Evolutionary conservation across 2,329 filamentous ascomycete species (phyloP).

Genomic region (Claviceps pusilla): DNA sequence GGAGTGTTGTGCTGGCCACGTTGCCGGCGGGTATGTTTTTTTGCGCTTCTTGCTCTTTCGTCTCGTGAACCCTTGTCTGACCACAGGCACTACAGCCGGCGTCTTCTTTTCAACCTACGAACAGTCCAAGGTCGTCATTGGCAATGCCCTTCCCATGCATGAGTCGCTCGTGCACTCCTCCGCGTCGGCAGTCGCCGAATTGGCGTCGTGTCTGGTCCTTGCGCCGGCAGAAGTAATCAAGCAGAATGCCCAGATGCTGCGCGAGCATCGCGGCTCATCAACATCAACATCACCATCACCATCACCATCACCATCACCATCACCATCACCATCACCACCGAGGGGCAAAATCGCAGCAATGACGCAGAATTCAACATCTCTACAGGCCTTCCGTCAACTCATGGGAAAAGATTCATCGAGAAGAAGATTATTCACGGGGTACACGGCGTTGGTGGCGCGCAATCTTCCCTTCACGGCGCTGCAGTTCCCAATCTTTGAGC

Average conservation of each 20-base stretch:
- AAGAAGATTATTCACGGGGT: slow-evolving; percentile 54
- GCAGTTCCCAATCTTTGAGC: slow-evolving; percentile 79
- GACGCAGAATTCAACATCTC: slow-evolving; percentile 22
- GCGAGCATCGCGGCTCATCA: slow-evolving; percentile 8
- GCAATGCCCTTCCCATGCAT: slow-evolving; percentile 39
- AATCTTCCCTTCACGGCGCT: slow-evolving; percentile 80
- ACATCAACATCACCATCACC: not conserved
- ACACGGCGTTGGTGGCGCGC: slow-evolving; percentile 64
- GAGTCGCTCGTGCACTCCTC: slow-evolving; percentile 55
- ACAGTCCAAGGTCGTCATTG: slow-evolving; percentile 50
- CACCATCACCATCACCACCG: not conserved
- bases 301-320: not conserved
- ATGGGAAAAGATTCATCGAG: slow-evolving; percentile 39
- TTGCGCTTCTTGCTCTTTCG: not conserved
- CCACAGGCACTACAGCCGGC: slow-evolving; percentile 38
- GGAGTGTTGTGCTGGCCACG: slow-evolving; percentile 71
- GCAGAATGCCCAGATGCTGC: slow-evolving; percentile 81
- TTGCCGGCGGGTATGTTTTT: slow-evolving; percentile 57
- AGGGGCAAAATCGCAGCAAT: slow-evolving; percentile 9
- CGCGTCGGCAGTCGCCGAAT: slow-evolving; percentile 63
- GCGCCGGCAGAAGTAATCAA: slow-evolving; percentile 85
- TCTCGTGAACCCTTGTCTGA: too few relatives aligned
- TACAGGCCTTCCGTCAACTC: slow-evolving; percentile 34
- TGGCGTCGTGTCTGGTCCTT: slow-evolving; percentile 72
- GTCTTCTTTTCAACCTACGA: slow-evolving; percentile 89